Percentiles rank a stretch among this genome's conserved stretches.
Evolutionary conservation across 257 asterid genomes (phyloP).

Genomic region (Salvia splendens): DNA sequence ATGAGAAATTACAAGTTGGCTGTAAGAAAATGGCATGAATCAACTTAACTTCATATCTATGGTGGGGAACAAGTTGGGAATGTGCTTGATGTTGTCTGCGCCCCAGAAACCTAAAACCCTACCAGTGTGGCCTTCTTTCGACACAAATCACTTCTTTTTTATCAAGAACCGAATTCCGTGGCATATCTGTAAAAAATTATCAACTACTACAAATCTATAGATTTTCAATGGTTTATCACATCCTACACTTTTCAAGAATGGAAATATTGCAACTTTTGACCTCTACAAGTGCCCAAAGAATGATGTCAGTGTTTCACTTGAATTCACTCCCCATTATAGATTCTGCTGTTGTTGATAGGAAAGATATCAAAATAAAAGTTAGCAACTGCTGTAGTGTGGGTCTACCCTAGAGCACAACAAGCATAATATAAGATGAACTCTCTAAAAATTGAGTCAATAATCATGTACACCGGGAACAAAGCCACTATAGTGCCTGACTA

Average conservation of each 20-base stretch:
- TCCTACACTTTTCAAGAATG: neutral
- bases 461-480: neutral
- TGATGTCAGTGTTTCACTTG: neutral
- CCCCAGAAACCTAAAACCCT: neutral
- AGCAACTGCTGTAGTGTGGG: neutral
- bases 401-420: neutral
- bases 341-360: too few species aligned
- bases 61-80: neutral
- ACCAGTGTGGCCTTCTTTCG: constrained; percentile 1
- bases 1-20: too few species aligned
- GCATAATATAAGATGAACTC: neutral
- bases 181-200: neutral
- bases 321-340: neutral
- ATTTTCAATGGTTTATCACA: neutral
- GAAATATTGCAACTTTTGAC: constrained; percentile 6
- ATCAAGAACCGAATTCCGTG: neutral
- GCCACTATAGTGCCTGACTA: neutral
- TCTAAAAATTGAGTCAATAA: neutral
- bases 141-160: constrained; percentile 4
- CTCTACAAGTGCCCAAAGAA: constrained; percentile 4
- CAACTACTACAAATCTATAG: neutral
- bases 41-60: constrained; percentile 17
- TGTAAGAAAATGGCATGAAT: constrained; percentile 15
- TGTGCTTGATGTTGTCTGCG: constrained; percentile 3
- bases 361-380: too few species aligned